phyloP scores from a whole-genome alignment of 208 protist species.

The Strigomonas culicis region DNA sequence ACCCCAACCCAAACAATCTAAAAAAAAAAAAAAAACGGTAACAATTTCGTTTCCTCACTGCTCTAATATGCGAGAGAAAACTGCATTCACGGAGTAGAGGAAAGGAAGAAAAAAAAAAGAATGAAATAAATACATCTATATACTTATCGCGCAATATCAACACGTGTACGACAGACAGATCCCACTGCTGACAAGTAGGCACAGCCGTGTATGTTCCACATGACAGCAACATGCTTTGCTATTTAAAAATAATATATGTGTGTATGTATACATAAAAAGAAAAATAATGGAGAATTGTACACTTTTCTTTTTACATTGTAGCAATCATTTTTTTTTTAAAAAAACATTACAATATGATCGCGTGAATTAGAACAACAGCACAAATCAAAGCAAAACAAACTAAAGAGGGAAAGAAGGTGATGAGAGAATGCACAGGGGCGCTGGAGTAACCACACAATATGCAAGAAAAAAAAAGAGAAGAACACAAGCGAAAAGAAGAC shows the following conservation, averaged over 20 bases:
- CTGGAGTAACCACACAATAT: background rate
- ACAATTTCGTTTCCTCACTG: background rate
- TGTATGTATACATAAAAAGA: background rate
- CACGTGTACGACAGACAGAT: background rate
- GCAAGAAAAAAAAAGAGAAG: constrained; percentile 9
- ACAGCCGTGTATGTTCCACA: too few relatives aligned
- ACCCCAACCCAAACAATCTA: too few relatives aligned
- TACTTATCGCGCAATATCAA: background rate
- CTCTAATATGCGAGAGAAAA: background rate
- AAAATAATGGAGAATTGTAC: background rate
- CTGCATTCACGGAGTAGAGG: background rate
- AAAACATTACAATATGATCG: background rate
- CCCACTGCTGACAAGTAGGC: background rate
- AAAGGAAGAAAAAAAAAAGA: constrained; percentile 13
- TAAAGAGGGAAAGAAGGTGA: background rate
- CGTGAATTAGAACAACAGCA: too few relatives aligned
- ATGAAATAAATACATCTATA: background rate
- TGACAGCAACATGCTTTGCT: too few relatives aligned
- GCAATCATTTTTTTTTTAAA: too few relatives aligned
- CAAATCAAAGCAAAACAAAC: too few relatives aligned
- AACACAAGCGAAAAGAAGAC: constrained; percentile 3
- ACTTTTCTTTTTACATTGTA: too few relatives aligned
- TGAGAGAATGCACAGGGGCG: constrained; percentile 9
- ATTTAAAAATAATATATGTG: too few relatives aligned
- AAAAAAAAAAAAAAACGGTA: constrained; percentile 9